Base-by-base conservation (phyloP, 139 green algal species). In the Monoraphidium neglectum region DNA sequence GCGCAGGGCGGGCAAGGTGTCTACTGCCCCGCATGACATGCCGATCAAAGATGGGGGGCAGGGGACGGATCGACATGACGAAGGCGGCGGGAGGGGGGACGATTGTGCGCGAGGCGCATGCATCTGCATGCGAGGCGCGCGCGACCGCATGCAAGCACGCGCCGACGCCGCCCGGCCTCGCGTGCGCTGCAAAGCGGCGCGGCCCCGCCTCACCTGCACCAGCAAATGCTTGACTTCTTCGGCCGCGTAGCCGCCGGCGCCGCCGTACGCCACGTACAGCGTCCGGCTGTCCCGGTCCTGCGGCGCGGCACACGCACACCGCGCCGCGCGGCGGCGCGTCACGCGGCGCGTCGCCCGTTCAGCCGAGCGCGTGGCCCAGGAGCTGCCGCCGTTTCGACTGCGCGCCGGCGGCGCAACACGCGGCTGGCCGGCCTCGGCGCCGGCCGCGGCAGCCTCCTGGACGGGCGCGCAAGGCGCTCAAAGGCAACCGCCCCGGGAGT, bases 221-320 rank as follows among this genome's bases (percentile, higher is more conserved):
- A 80, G 65, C 37, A 74, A 37, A n/a, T 80, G 53, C 28, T 70
- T 21, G 51, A 80, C 53, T 65, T 74, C 51, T 3, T 46, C 47
- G 16, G 54, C 36, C 4, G 73, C 62, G 59, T 72, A 73, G 36
- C 72, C 61, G 4, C 62, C 73, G 16, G 73, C 73, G 2, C 73
- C 73, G 21, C 62, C 62, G 32, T 79, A 79, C 62, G 71, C 32
- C 13, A 72, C 49, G 33, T 73, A 79, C 24, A 79, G 51, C 3
- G 65, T 75, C 13, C 35, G 64, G 57, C 62, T 72, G 73, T 72
- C 73, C 16, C 49, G 10, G 33, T 69, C 10, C 35, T 53, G n/a
- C n/a, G n/a, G n/a, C n/a, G n/a, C n/a, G n/a, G n/a, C n/a, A n/a
- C n/a, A n/a, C n/a, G n/a, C n/a, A n/a, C n/a, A n/a, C n/a, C n/a